Conservation (phyloP, 805 yeast genomes). For the Novakomyces olei region DNA sequence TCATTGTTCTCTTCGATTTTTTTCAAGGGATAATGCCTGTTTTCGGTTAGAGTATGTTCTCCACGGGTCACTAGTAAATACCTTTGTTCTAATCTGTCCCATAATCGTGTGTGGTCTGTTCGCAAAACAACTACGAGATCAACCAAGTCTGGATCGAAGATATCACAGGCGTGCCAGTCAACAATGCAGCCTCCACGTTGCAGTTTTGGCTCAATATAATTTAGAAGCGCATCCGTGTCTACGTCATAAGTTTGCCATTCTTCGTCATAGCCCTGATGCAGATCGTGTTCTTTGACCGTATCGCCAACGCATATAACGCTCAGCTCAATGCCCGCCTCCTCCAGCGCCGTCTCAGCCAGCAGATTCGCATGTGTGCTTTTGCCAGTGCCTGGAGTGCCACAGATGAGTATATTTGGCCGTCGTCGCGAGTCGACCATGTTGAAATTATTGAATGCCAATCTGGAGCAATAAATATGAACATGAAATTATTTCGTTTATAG, state of each 20-base stretch:
- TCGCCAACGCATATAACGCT: constrained; percentile 48
- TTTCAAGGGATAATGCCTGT: constrained; percentile 43
- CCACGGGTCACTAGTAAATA: not conserved
- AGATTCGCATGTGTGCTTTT: constrained; percentile 54
- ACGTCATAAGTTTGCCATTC: constrained; percentile 69
- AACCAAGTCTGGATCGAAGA: constrained; percentile 77
- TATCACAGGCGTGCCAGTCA: constrained; percentile 96
- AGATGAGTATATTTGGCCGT: constrained; percentile 54
- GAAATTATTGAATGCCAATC: too few species aligned
- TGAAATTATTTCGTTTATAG: too few species aligned
- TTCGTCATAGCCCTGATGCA: constrained; percentile 70
- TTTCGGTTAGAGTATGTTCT: constrained; percentile 1
- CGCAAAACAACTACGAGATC: constrained; percentile 80
- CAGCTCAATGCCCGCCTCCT: too few species aligned
- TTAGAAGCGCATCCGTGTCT: constrained; percentile 75
- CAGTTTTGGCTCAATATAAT: constrained; percentile 53
- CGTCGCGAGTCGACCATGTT: too few species aligned
- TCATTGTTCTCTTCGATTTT: constrained; percentile 83
- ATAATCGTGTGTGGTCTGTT: constrained; percentile 48
- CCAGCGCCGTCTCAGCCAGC: constrained; percentile 28
- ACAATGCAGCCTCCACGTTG: constrained; percentile 72
- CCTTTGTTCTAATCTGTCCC: constrained; percentile 37
- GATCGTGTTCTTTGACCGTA: constrained; percentile 52
- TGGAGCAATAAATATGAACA: too few species aligned
- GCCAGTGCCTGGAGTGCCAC: constrained; percentile 88